Evolutionary conservation across 345 rosid genomes (phyloP).

Genomic region (Angophora floribunda): DNA sequence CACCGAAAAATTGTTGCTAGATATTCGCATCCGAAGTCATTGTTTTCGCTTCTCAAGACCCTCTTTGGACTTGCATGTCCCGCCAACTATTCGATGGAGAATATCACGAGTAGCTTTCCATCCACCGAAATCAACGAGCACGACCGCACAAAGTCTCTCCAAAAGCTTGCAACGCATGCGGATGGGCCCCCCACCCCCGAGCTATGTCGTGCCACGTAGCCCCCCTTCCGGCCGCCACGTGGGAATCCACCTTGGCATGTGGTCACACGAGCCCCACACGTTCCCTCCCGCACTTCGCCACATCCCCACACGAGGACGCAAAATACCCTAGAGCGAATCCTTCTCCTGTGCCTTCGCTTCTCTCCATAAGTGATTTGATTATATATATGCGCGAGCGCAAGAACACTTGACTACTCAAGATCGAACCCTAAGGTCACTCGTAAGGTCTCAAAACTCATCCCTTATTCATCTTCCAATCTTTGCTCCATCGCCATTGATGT

Average conservation of each 20-base stretch:
- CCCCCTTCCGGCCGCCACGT: neutral
- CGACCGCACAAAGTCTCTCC: neutral
- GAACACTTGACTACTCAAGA: neutral
- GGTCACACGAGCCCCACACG: conserved; percentile 2
- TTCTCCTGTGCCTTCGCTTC: neutral
- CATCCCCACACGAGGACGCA: neutral
- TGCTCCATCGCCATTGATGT: neutral
- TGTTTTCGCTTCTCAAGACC: neutral
- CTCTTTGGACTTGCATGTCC: neutral
- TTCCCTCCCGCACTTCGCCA: neutral
- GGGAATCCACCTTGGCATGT: conserved; percentile 2
- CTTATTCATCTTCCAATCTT: neutral
- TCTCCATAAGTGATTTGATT: neutral
- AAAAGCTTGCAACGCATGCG: neutral
- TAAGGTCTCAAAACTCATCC: neutral
- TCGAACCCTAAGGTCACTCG: neutral
- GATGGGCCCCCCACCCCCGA: neutral
- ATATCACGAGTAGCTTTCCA: neutral
- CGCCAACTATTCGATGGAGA: neutral
- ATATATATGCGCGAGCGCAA: neutral
- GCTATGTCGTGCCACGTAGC: neutral
- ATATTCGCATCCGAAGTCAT: neutral
- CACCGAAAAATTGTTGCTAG: neutral
- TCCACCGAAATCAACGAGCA: neutral
- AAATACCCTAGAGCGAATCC: neutral